Conservation (phyloP, 305 asterid genomes). For the Solanum hybrid region DNA sequence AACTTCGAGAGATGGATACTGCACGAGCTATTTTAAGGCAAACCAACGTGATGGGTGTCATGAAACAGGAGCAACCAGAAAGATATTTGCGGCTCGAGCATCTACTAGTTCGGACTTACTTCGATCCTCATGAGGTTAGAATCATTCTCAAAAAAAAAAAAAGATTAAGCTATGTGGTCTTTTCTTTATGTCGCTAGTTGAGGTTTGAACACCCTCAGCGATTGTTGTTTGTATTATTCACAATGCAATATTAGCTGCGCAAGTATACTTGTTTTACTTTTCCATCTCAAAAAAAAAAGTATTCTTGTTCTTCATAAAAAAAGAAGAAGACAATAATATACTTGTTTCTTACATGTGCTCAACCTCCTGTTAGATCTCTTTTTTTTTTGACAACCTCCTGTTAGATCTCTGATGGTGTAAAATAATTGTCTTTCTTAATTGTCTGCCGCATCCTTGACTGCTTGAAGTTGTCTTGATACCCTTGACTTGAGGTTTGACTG, state of each 20-base stretch:
- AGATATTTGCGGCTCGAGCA: slow-evolving; percentile 92
- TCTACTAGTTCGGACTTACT: slow-evolving; percentile 87
- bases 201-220: background rate
- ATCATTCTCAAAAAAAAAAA: background rate
- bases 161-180: background rate
- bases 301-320: background rate
- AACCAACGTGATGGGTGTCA: slow-evolving; percentile 97
- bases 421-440: background rate
- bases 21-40: slow-evolving; percentile 97
- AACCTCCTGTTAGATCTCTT: background rate
- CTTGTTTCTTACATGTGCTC: background rate
- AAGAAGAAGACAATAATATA: background rate
- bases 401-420: background rate
- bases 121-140: slow-evolving; percentile 87
- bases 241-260: background rate
- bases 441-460: background rate
- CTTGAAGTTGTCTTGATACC: background rate
- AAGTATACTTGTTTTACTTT: background rate
- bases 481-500: background rate
- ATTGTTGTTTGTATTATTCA: background rate
- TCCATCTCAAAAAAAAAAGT: background rate
- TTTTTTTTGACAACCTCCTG: background rate
- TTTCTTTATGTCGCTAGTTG: background rate
- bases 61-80: slow-evolving; percentile 98
- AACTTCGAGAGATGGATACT: slow-evolving; percentile 96